Base-by-base conservation (phyloP, 129 eudicot genomes). In the Ambrosia trifida region DNA sequence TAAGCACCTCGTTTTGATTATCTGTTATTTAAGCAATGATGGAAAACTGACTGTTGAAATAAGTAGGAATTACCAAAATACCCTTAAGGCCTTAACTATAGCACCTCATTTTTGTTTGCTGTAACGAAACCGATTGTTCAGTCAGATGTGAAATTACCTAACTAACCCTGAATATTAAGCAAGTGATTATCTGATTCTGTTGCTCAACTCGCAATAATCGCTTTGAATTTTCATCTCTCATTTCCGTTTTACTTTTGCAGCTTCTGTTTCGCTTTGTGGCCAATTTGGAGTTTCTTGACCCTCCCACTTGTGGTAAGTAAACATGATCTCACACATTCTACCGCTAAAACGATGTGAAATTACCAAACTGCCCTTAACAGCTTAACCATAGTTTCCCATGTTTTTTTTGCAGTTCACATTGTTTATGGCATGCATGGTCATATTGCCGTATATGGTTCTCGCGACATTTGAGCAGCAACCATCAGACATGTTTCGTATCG, bases 261-360 rank as follows among this genome's bases (percentile, higher is more conserved):
- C 72, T 91, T 91, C 75, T 83, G 80, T 40, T 83, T 80, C 82
- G 89, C 97, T 36, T 73, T 91, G 80, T 91, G 97, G 97, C 97
- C 97, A 47, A 83, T 91, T 33, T 91, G 97, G 97, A 87, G 91
- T 82, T 83, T 91, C 84, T 81, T 91, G 89, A 83, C 91, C 85
- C 85, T 91, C 72, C 97, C 97, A 44, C 95, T 91, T 69, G 89
- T 87, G 95, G 95, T 91, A 83, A 30, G 16, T 11, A 32, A 78
- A 43, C 49, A 14, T n/a, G 12, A 8, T 63, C 6, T 7, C 47
- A 11, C 32, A 18, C 51, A 13, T 61, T 30, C 50, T 10, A 19
- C 46, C 12, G 3, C n/a, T 13, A 16, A n/a, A 68, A 16, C 11
- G 2, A 45, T 56, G 49, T n/a, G 49, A 66, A 44, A 3, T 62